These are phyloP conservation scores for Calonectria pauciramosa DNA, from an alignment of 2,329 filamentous ascomycete species.

Conservation along the genomic window DNA sequence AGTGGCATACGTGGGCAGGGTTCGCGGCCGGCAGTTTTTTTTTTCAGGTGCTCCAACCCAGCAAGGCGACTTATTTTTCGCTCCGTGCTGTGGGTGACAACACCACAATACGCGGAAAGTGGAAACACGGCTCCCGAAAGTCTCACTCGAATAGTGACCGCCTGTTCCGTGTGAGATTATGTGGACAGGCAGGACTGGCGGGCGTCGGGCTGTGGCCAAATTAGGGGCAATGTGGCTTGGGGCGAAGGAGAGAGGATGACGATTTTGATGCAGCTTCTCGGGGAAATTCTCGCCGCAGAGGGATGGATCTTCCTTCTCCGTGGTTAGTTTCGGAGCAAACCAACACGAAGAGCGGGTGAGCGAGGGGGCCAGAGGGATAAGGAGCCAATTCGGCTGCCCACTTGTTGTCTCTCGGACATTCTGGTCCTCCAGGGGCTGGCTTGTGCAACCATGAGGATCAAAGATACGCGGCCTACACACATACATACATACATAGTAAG, in stretches of 20 bases:
- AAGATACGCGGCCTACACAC: neutral
- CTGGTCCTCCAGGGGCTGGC: neutral
- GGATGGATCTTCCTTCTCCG: slow-evolving; percentile 7
- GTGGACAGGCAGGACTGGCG: slow-evolving; percentile 13
- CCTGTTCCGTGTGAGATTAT: slow-evolving; percentile 10
- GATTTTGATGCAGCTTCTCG: slow-evolving; percentile 15
- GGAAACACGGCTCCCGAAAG: neutral
- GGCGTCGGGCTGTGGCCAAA: slow-evolving; percentile 1
- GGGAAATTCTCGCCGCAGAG: slow-evolving; percentile 11
- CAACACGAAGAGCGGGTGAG: neutral
- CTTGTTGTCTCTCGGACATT: slow-evolving; percentile 1
- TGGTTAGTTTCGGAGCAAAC: slow-evolving; percentile 1
- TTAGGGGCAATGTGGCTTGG: slow-evolving; percentile 26
- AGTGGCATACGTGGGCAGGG: slow-evolving; percentile 16
- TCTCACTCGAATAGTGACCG: slow-evolving; percentile 10
- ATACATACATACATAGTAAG: neutral
- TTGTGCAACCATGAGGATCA: neutral
- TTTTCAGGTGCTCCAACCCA: neutral
- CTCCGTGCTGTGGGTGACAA: neutral
- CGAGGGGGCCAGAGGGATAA: neutral
- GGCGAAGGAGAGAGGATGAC: neutral
- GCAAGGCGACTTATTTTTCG: neutral
- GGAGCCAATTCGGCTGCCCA: neutral
- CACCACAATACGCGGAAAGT: neutral
- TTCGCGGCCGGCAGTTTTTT: slow-evolving; percentile 19